Evolutionary conservation across 2,329 filamentous ascomycete genomes (phyloP).

Genomic region (Aulographum hederae): DNA sequence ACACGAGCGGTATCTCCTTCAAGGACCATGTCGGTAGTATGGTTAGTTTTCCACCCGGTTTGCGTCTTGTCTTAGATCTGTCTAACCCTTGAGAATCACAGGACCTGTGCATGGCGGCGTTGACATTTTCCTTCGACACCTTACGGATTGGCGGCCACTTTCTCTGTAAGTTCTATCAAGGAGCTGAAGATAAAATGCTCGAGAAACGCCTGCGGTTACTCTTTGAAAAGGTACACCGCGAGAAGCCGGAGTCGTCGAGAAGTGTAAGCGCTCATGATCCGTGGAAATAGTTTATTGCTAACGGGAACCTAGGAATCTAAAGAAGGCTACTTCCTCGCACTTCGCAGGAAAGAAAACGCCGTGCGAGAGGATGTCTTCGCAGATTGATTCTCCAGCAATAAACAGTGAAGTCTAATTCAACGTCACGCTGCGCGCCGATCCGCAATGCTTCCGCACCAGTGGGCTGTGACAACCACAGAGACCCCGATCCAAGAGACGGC

Average conservation of each 20-base stretch:
- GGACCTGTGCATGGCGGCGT: slow-evolving; percentile 78
- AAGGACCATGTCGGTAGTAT: slow-evolving; percentile 87
- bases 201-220: slow-evolving; percentile 57
- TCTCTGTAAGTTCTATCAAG: slow-evolving; percentile 95
- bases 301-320: slow-evolving; percentile 46
- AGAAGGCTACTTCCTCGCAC: slow-evolving; percentile 71
- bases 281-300: slow-evolving; percentile 5
- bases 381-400: too few species aligned
- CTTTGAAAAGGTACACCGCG: slow-evolving; percentile 63
- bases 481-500: too few species aligned
- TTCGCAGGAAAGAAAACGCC: slow-evolving; percentile 43
- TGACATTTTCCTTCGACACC: slow-evolving; percentile 72
- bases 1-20: slow-evolving; percentile 77
- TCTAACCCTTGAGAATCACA: slow-evolving; percentile 19
- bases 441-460: too few species aligned
- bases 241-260: slow-evolving; percentile 84
- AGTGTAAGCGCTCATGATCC: slow-evolving; percentile 38
- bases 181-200: slow-evolving; percentile 63
- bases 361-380: slow-evolving; percentile 26
- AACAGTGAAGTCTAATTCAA: too few species aligned
- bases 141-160: slow-evolving; percentile 73
- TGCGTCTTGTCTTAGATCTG: not conserved
- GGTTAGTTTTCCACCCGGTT: slow-evolving; percentile 40
- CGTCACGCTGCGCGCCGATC: too few species aligned
- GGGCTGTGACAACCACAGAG: too few species aligned